These are phyloP conservation scores for Myriangium duriaei DNA, from an alignment of 2,329 filamentous ascomycete genomes.

Conservation along the genomic window DNA sequence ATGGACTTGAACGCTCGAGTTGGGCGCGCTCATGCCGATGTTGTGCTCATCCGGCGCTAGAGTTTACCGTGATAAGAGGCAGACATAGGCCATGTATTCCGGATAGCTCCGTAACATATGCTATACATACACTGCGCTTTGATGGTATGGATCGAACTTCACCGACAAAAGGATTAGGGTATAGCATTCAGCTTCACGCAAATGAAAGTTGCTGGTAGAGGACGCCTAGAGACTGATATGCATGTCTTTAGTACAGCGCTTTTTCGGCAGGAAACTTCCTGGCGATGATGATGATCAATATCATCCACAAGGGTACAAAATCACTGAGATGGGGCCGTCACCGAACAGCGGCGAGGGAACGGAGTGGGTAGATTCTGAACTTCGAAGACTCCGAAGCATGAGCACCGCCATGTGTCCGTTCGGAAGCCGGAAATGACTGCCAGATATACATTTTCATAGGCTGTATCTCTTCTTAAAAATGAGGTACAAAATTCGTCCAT, in stretches of 20 bases:
- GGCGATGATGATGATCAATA: not conserved
- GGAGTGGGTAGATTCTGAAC: not conserved
- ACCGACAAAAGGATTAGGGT: too few relatives aligned
- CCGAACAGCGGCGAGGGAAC: not conserved
- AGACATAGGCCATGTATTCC: too few relatives aligned
- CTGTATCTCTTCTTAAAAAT: not conserved
- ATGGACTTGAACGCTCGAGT: too few relatives aligned
- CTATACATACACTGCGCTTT: too few relatives aligned
- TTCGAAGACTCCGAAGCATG: not conserved
- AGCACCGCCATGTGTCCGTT: not conserved
- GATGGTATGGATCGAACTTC: too few relatives aligned
- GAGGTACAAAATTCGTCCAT: constrained; percentile 1
- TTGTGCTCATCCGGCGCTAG: too few relatives aligned
- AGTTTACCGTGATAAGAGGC: too few relatives aligned
- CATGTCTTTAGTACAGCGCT: constrained; percentile 1
- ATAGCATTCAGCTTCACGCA: too few relatives aligned
- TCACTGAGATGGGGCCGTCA: not conserved
- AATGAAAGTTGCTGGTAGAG: too few relatives aligned
- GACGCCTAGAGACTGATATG: constrained; percentile 1
- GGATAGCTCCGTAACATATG: too few relatives aligned
- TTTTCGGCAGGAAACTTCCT: not conserved
- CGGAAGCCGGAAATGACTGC: not conserved
- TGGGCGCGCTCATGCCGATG: too few relatives aligned
- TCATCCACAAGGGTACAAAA: not conserved
- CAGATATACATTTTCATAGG: not conserved